Evolutionary conservation across 345 rosid genomes (phyloP).

Genomic region (Melastoma malabathricum): DNA sequence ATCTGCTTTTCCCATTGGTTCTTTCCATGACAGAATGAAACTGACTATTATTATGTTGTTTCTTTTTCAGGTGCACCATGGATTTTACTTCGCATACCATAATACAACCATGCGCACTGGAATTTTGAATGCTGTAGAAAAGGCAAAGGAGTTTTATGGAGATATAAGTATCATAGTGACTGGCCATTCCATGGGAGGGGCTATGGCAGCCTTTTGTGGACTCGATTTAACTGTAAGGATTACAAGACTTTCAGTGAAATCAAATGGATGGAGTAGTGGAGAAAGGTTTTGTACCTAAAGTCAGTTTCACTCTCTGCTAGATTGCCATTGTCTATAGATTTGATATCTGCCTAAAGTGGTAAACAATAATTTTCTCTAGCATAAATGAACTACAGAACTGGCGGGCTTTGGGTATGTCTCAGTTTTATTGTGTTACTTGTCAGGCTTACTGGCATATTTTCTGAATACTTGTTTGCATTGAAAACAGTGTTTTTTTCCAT

Average conservation of each 20-base stretch:
- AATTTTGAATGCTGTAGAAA: slow-evolving; percentile 48
- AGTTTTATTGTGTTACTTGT: not conserved
- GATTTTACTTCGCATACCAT: slow-evolving; percentile 84
- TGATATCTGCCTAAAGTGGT: not conserved
- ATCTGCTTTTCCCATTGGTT: not conserved
- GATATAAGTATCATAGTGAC: slow-evolving; percentile 61
- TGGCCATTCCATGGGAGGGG: slow-evolving; percentile 99
- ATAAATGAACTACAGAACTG: not conserved
- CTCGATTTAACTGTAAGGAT: slow-evolving; percentile 65
- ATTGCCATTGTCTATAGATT: too few relatives aligned
- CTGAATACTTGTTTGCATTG: too few relatives aligned
- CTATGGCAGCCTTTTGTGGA: slow-evolving; percentile 92
- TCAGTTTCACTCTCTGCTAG: too few relatives aligned
- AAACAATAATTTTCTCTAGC: not conserved
- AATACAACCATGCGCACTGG: slow-evolving; percentile 85
- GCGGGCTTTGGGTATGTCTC: not conserved
- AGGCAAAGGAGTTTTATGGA: slow-evolving; percentile 50
- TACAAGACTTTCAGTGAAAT: not conserved
- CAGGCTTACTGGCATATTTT: not conserved
- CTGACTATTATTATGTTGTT: not conserved
- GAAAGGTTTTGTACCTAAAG: too few relatives aligned
- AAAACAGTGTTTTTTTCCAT: too few relatives aligned
- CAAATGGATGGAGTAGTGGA: not conserved
- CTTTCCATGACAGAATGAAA: not conserved
- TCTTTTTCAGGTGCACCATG: slow-evolving; percentile 72